Evolutionary conservation across 257 asterid genomes (phyloP).

Genomic region (Jasminum sambac): DNA sequence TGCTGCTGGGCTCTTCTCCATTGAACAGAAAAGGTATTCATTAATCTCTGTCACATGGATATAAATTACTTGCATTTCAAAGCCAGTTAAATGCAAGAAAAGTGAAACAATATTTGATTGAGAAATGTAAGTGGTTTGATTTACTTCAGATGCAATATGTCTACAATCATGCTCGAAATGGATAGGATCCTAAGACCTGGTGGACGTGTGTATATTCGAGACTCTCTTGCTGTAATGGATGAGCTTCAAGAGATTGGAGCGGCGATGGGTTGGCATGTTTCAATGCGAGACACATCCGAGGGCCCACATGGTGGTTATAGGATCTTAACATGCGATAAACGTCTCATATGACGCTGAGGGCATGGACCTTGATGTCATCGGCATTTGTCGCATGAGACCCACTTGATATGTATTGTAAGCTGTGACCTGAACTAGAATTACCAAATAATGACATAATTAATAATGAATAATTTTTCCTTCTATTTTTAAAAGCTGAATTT

Average conservation of each 20-base stretch:
- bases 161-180: constrained; percentile 57
- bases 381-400: neutral
- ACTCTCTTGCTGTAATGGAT: constrained; percentile 39
- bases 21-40: constrained; percentile 50
- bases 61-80: constrained; percentile 6
- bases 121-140: constrained; percentile 8
- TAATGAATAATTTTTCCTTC: too few relatives aligned
- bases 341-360: neutral
- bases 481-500: too few relatives aligned
- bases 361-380: neutral
- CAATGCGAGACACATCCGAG: constrained; percentile 42
- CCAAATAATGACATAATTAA: too few relatives aligned
- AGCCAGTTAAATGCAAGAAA: too few relatives aligned
- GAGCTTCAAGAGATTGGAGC: constrained; percentile 45
- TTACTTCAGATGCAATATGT: constrained; percentile 42
- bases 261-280: constrained; percentile 47
- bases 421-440: too few relatives aligned
- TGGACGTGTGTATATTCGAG: constrained; percentile 43
- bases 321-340: constrained; percentile 40
- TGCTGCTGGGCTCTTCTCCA: constrained; percentile 63
- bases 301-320: constrained; percentile 51
- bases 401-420: too few relatives aligned
- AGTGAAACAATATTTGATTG: neutral
- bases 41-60: neutral
- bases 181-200: constrained; percentile 56